Percentiles rank a stretch among this genome's conserved stretches.
Conservation (phyloP, 108 stramenopile genomes). For the Thalassiosira profunda region DNA sequence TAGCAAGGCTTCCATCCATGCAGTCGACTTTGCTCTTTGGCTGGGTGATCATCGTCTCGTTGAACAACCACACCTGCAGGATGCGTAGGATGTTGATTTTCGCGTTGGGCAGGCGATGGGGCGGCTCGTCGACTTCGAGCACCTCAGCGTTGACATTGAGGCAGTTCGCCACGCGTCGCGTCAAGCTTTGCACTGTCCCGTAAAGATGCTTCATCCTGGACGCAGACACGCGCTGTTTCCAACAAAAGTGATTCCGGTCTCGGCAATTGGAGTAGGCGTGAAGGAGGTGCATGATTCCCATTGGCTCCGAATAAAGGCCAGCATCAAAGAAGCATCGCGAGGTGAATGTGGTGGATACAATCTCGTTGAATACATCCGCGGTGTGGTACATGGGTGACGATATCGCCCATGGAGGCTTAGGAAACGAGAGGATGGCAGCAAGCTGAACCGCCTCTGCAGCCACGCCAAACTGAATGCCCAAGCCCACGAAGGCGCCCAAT, state of each 20-base stretch:
- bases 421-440: conserved; percentile 77
- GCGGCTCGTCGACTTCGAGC: conserved; percentile 57
- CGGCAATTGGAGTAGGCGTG: conserved; percentile 51
- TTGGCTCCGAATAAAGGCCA: conserved; percentile 83
- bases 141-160: conserved; percentile 37
- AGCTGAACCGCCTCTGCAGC: conserved; percentile 83
- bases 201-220: conserved; percentile 54
- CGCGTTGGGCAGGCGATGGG: conserved; percentile 52
- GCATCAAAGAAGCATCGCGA: conserved; percentile 72
- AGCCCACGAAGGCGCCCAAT: conserved; percentile 79
- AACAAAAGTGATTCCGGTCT: conserved; percentile 46
- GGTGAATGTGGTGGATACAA: conserved; percentile 53
- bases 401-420: conserved; percentile 82
- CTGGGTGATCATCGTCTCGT: conserved; percentile 71
- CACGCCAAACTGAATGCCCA: conserved; percentile 90
- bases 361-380: conserved; percentile 55
- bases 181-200: conserved; percentile 57
- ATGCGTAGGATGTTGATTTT: conserved; percentile 70
- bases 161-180: conserved; percentile 64
- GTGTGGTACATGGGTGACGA: conserved; percentile 71
- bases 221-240: conserved; percentile 44
- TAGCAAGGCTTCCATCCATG: conserved; percentile 17
- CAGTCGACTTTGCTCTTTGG: conserved; percentile 9
- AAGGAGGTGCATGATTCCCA: conserved; percentile 73
- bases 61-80: conserved; percentile 79